Base-by-base conservation (phyloP, 257 asterid genomes). In the Przewalskia tangutica region DNA sequence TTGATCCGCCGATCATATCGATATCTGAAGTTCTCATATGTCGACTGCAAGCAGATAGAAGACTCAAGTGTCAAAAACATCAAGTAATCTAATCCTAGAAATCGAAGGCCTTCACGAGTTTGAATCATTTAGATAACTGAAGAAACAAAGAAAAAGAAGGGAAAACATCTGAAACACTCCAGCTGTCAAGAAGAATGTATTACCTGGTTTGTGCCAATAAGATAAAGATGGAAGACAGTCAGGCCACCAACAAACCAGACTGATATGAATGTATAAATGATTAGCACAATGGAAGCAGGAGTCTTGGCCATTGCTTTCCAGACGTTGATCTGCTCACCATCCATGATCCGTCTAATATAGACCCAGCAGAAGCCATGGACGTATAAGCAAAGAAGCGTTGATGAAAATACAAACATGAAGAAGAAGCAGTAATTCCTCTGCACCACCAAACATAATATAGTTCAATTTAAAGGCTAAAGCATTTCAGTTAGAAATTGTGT, bases 191-290 rank as follows among this genome's bases (percentile, higher is more conserved):
- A 84, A 40, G 67, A 81, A 82, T 51, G 55, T 82, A 44, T 44
- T 71, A 96, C 99, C 98, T 94, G 99, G 88, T 96, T 96, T 4
- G 97, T 89, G 90, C 97, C 89, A 70, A 94, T 93, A 40, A 96
- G 95, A 85, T 96, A 96, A 63, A 89, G 91, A 87, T 96, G 99
- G 88, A 96, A 96, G 82, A 97, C 97, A 62, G 99, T 91, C 84
- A 96, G 97, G 50, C 99, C 99, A 80, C 99, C 99, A 81, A 96
- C 98, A 87, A 96, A 96, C 99, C 99, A 96, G 70, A 96, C 87
- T 87, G 98, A 88, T 85, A 94, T 91, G 82, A 96, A 96, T 86
- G 98, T 88, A 83, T 90, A 96, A 34, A 82, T 91, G 97, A 94
- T 93, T 79, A 96, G 84, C 89, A 93, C 66, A 56, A 93, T 93